Conservation (phyloP, 352 stramenopile species). For the Phytophthora podocarpi region DNA sequence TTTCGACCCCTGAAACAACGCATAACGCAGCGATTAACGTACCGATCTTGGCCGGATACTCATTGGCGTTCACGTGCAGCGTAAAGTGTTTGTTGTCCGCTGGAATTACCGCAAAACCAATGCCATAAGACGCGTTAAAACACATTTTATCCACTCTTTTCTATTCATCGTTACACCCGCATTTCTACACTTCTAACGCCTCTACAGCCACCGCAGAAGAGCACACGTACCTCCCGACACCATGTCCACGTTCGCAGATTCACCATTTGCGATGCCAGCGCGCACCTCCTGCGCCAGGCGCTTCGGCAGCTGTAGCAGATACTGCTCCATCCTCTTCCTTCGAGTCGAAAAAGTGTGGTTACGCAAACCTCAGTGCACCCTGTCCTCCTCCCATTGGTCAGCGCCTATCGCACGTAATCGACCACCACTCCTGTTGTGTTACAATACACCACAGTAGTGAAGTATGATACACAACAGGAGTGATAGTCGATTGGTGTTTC, state of each 20-base stretch:
- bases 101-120: conserved; percentile 25
- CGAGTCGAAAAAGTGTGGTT: neutral
- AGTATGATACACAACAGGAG: too few relatives aligned
- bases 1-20: neutral
- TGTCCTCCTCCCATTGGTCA: neutral
- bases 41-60: conserved; percentile 86
- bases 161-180: neutral
- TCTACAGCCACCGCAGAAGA: neutral
- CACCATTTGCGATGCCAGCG: conserved; percentile 59
- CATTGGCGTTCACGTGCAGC: conserved; percentile 71
- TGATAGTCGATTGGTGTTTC: too few relatives aligned
- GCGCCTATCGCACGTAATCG: conserved; percentile 3
- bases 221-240: conserved; percentile 64
- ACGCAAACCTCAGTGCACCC: neutral
- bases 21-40: conserved; percentile 48
- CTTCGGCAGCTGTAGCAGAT: conserved; percentile 88
- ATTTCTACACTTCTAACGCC: conserved; percentile 9
- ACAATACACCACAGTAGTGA: too few relatives aligned
- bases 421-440: conserved; percentile 18
- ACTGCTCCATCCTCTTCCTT: conserved; percentile 77
- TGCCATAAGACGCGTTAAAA: conserved; percentile 6
- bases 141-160: neutral
- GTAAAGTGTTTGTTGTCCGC: conserved; percentile 90
- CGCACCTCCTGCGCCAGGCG: conserved; percentile 76
- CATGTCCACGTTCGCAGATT: conserved; percentile 75